Conservation (phyloP, 2,329 filamentous ascomycete species). For the Trichoderma hamatum region DNA sequence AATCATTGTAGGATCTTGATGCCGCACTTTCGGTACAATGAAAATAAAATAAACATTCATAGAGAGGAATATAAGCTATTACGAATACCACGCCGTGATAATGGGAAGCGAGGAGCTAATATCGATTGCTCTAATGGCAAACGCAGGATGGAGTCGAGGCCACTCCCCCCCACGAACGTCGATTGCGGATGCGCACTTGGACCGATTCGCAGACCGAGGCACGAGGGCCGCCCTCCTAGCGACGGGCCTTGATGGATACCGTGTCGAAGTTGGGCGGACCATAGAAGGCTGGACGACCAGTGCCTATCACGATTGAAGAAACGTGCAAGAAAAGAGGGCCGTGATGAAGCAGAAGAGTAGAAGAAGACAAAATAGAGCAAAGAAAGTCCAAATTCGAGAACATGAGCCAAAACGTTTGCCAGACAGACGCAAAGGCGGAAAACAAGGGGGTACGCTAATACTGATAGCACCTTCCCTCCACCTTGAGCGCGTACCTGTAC, state of each 20-base stretch:
- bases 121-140: slow-evolving; percentile 2
- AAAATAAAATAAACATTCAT: neutral
- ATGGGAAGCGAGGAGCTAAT: slow-evolving; percentile 16
- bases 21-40: neutral
- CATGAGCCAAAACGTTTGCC: neutral
- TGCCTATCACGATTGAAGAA: neutral
- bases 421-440: neutral
- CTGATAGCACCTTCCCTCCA: neutral
- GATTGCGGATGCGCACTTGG: slow-evolving; percentile 10
- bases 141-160: slow-evolving; percentile 18
- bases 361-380: neutral
- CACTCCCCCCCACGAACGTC: slow-evolving; percentile 12
- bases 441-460: slow-evolving; percentile 9
- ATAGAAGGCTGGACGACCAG: neutral
- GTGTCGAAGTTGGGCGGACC: slow-evolving; percentile 1
- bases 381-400: neutral
- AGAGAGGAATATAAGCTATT: neutral
- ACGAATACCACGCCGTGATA: neutral
- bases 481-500: slow-evolving; percentile 3
- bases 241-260: slow-evolving; percentile 1
- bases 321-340: neutral
- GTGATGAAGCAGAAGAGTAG: neutral
- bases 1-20: neutral
- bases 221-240: slow-evolving; percentile 1
- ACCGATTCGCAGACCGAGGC: slow-evolving; percentile 22